phyloP scores from a whole-genome alignment of 176 grass and related monocot genomes.

The Secale cereale region DNA sequence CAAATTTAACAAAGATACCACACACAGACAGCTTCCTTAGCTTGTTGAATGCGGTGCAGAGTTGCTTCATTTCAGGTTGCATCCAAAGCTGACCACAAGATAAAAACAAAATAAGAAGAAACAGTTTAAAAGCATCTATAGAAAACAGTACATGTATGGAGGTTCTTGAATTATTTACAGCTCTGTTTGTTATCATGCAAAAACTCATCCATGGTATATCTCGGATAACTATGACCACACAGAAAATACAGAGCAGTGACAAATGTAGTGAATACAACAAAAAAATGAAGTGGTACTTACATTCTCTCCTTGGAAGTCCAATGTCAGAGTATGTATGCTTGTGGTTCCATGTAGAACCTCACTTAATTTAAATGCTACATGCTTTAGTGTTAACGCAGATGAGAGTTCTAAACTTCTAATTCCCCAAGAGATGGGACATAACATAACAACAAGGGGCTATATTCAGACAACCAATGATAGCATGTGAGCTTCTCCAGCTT shows the following conservation, averaged over 20 bases:
- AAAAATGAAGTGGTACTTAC: neutral
- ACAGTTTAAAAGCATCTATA: neutral
- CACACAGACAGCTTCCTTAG: neutral
- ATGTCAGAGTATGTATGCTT: neutral
- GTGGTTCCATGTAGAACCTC: neutral
- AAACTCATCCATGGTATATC: too few relatives aligned
- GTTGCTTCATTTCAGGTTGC: slow-evolving; percentile 1
- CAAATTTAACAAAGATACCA: neutral
- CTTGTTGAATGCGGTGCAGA: neutral
- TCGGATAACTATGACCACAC: too few relatives aligned
- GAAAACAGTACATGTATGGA: too few relatives aligned
- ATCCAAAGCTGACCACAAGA: neutral
- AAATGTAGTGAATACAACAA: neutral
- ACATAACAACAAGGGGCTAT: neutral
- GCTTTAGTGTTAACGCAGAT: neutral
- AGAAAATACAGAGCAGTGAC: neutral
- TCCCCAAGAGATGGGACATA: neutral
- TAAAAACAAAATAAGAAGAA: neutral
- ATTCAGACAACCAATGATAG: neutral
- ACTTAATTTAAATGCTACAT: neutral
- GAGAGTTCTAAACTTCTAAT: neutral
- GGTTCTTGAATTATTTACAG: neutral
- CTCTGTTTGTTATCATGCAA: neutral
- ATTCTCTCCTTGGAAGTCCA: slow-evolving; percentile 21
- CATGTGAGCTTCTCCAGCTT: neutral